Percentiles rank a stretch among this genome's conserved stretches.
These are phyloP conservation scores for Sanghuangporus baumii DNA, from an alignment of 1,284 basidiomycete species.

Conservation along the genomic window DNA sequence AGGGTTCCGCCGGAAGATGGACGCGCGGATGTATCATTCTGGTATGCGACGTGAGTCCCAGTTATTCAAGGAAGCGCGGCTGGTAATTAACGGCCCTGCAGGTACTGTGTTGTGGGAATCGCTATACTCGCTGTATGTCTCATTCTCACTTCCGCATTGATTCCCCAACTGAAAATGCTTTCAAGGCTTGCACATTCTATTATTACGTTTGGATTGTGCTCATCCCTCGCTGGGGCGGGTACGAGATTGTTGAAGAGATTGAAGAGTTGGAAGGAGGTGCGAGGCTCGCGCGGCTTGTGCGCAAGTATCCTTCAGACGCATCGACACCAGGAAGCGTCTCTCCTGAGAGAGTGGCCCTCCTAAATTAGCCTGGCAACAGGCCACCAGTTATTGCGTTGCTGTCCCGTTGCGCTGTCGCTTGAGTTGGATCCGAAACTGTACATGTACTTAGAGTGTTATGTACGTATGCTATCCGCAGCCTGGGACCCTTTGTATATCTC, in stretches of 20 bases:
- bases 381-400: not conserved
- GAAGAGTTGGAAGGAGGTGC: constrained; percentile 26
- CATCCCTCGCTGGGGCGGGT: constrained; percentile 28
- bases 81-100: not conserved
- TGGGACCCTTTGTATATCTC: no score
- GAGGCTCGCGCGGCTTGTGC: constrained; percentile 21
- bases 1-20: constrained; percentile 32
- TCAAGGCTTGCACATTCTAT: constrained; percentile 27
- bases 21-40: constrained; percentile 28
- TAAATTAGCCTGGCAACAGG: not conserved
- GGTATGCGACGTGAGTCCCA: constrained; percentile 29
- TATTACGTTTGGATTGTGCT: constrained; percentile 30
- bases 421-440: not conserved
- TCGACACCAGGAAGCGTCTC: not conserved
- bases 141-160: not conserved
- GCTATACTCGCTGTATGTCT: constrained; percentile 20
- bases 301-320: constrained; percentile 18
- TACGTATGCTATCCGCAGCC: no score
- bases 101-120: constrained; percentile 27
- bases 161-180: not conserved
- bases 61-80: not conserved
- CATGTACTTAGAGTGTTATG: not conserved
- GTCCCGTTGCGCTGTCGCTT: not conserved
- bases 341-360: not conserved
- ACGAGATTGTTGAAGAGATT: constrained; percentile 28